phyloP scores from a whole-genome alignment of 768 basidiomycete genomes.

The Leucogyrophana mollusca region DNA sequence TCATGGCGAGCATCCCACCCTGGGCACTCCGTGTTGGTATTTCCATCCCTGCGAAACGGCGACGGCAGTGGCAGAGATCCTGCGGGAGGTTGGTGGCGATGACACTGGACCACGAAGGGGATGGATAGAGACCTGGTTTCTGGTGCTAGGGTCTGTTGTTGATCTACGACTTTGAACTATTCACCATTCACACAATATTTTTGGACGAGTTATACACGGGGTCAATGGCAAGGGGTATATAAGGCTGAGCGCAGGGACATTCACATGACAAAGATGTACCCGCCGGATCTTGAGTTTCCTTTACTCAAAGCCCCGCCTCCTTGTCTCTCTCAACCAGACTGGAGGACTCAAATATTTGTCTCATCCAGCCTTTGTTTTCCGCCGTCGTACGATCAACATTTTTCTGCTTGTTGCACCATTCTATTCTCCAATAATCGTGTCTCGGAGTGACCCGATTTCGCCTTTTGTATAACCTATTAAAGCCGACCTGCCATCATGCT shows the following conservation, averaged over 20 bases:
- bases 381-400: conserved; percentile 5
- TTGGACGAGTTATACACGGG: background rate
- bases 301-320: background rate
- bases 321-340: background rate
- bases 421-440: conserved; percentile 3
- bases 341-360: background rate
- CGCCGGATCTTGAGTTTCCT: background rate
- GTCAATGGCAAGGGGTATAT: conserved; percentile 6
- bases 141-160: conserved; percentile 67
- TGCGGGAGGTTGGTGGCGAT: conserved; percentile 44
- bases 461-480: conserved; percentile 15
- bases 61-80: conserved; percentile 63
- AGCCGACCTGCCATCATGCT: conserved; percentile 37
- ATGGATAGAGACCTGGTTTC: conserved; percentile 78
- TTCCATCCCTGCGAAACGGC: conserved; percentile 85
- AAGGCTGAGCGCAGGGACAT: conserved; percentile 6
- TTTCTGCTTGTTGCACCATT: background rate
- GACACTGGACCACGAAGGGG: conserved; percentile 7
- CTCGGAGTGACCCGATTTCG: conserved; percentile 19
- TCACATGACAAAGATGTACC: conserved; percentile 7
- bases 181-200: no score
- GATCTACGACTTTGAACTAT: conserved; percentile 38
- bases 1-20: conserved; percentile 83
- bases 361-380: conserved; percentile 2
- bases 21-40: conserved; percentile 78